Evolutionary conservation across 345 rosid genomes (phyloP), one percentile per base, ranked within the genome.

Genomic region (Pugionium cornutum): DNA sequence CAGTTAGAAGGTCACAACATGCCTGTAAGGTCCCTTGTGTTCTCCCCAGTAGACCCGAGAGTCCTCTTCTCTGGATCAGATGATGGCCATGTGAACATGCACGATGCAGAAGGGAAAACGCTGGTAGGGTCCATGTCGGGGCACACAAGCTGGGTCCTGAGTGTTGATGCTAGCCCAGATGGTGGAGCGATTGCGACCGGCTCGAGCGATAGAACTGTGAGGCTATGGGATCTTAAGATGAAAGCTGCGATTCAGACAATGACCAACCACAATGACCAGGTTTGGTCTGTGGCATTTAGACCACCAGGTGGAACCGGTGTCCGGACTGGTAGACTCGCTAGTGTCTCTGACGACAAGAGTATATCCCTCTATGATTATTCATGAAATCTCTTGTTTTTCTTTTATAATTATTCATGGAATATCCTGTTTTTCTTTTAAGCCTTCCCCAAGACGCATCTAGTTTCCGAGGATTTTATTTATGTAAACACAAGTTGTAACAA

Each of bases 331-430:
- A 81, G 89, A 9, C 88, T 91, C 28, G 97, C 89, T 57, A 94
- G 96, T 66, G 96, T 94, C 26, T 88, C 95, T 0, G 99, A 94
- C 64, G 99, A 88, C 83, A 90, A 94, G 77, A 88, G 96, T 82
- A 78, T 94, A 40, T 94, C 96, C 0, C 79, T 91, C 9, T 91
- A 91, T 59, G 95, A 83, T 74, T 91, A 82, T 73, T 90, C 97
- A 39, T 88, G 78, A 50, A 7, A n/a, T 7, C 36, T 5, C 29
- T 1, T 29, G 4, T 36, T 30, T 9, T 6, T 32, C 4, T 59
- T 41, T 67, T 10, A 25, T 55, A 18, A 18, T 18, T 18, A 18
- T 18, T 18, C 18, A 18, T 18, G 18, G 83, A 55, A n/a, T 7
- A 39, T 4, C 28, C 1, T 31, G 4, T 41, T 33, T 10, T 5